Conservation (phyloP, 495 filamentous ascomycete species). For the Pseudoneurospora amorphoporcata region DNA sequence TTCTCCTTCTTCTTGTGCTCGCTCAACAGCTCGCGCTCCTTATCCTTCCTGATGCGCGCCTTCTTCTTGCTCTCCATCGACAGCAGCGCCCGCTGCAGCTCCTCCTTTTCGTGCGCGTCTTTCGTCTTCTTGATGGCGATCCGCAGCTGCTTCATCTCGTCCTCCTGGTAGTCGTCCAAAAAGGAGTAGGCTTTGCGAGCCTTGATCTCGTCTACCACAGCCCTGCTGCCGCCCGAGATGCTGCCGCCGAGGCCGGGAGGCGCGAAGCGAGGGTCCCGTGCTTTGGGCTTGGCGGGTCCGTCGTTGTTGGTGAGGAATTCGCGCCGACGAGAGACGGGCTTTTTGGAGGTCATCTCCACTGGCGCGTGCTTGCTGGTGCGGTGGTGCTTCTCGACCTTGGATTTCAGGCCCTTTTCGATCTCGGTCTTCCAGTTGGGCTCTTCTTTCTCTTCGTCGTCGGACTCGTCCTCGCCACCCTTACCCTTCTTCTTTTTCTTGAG, state of each 20-base stretch:
- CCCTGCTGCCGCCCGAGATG: conserved; percentile 4
- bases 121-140: conserved; percentile 54
- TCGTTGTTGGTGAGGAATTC: conserved; percentile 52
- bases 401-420: conserved; percentile 8
- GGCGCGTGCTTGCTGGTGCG: conserved; percentile 84
- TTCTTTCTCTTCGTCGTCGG: conserved; percentile 4
- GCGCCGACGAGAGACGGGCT: conserved; percentile 68
- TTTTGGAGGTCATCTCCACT: conserved; percentile 66
- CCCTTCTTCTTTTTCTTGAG: conserved; percentile 17
- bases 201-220: conserved; percentile 41
- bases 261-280: conserved; percentile 78
- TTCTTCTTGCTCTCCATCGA: conserved; percentile 62
- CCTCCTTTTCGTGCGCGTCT: conserved; percentile 50
- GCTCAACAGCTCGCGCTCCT: conserved; percentile 51
- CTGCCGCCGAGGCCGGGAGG: conserved; percentile 39
- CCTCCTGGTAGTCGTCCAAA: conserved; percentile 69
- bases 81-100: conserved; percentile 53
- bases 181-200: conserved; percentile 68
- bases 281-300: conserved; percentile 34
- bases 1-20: conserved; percentile 76
- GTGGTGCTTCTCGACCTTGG: conserved; percentile 6
- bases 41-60: conserved; percentile 54
- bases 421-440: conserved; percentile 3
- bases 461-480: conserved; percentile 1
- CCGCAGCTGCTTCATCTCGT: conserved; percentile 67